phyloP scores from a whole-genome alignment of 768 basidiomycete species.

The Mycena rosella region DNA sequence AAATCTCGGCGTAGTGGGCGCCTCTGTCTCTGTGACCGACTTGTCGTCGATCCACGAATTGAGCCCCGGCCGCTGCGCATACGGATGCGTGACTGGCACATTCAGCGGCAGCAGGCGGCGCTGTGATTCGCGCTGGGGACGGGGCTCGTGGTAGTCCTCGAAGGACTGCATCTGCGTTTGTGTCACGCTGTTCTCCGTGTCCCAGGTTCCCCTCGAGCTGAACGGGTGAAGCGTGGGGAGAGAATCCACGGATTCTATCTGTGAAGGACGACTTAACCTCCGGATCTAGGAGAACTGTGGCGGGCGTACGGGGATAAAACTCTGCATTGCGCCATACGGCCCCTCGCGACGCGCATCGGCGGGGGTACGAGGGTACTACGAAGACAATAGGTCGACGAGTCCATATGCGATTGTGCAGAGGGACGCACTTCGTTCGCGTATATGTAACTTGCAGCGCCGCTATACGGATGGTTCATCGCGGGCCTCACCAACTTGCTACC shows the following conservation, averaged over 20 bases:
- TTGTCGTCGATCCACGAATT: slow-evolving; percentile 22
- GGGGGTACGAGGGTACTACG: slow-evolving; percentile 7
- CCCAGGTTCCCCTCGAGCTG: slow-evolving; percentile 2
- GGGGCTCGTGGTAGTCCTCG: neutral
- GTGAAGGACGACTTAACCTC: neutral
- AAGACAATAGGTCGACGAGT: neutral
- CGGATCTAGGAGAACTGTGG: neutral
- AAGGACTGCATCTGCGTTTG: slow-evolving; percentile 17
- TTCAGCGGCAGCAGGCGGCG: slow-evolving; percentile 1
- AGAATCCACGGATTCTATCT: slow-evolving; percentile 27
- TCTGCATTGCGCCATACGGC: slow-evolving; percentile 14
- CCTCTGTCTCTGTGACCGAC: slow-evolving; percentile 16
- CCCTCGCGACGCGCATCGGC: slow-evolving; percentile 3
- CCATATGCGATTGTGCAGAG: neutral
- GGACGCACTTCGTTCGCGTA: slow-evolving; percentile 25
- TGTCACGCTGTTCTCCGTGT: neutral
- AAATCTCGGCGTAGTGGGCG: slow-evolving; percentile 39
- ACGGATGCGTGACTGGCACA: slow-evolving; percentile 6
- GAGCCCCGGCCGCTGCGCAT: neutral
- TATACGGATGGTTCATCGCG: slow-evolving; percentile 29
- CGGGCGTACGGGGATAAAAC: slow-evolving; percentile 17
- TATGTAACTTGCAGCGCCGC: slow-evolving; percentile 27
- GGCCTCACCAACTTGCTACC: too few species aligned
- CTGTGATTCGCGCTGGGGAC: slow-evolving; percentile 10
- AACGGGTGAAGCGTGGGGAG: slow-evolving; percentile 15